Percentiles rank a stretch among this genome's conserved stretches.
Conservation (phyloP, 192 early-diverging fungal species). For the Glomus cerebriforme region DNA sequence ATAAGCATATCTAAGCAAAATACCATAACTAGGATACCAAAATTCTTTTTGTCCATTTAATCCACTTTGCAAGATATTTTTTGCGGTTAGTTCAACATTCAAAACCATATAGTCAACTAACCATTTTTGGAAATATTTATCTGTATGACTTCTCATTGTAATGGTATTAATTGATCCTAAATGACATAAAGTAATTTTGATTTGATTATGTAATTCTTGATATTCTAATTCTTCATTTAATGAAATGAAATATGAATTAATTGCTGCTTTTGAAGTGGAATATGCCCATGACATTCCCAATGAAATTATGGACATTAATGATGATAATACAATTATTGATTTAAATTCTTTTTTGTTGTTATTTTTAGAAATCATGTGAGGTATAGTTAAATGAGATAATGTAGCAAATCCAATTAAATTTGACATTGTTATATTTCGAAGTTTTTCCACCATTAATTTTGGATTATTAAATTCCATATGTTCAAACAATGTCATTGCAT, state of each 20-base stretch:
- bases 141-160: background rate
- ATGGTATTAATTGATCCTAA: slow-evolving; percentile 4
- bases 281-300: slow-evolving; percentile 20
- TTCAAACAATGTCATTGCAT: background rate
- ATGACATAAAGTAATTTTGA: slow-evolving; percentile 2
- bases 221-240: slow-evolving; percentile 1
- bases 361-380: slow-evolving; percentile 2
- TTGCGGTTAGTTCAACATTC: background rate
- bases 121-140: background rate
- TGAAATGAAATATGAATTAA: slow-evolving; percentile 11
- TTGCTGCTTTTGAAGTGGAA: slow-evolving; percentile 2
- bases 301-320: slow-evolving; percentile 4
- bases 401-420: slow-evolving; percentile 19
- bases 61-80: background rate
- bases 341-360: background rate
- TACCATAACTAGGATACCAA: background rate
- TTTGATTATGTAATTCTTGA: background rate
- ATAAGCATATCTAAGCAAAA: background rate
- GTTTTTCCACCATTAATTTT: background rate
- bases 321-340: background rate
- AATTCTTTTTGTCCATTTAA: background rate
- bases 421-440: background rate
- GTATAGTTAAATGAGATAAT: background rate
- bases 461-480: background rate
- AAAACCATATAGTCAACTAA: background rate